A percentile compares a stretch with the other conserved stretches of the same genome.
Evolutionary conservation across 169 alveolate genomes (phyloP).

Genomic region (Miamiensis avidus): DNA sequence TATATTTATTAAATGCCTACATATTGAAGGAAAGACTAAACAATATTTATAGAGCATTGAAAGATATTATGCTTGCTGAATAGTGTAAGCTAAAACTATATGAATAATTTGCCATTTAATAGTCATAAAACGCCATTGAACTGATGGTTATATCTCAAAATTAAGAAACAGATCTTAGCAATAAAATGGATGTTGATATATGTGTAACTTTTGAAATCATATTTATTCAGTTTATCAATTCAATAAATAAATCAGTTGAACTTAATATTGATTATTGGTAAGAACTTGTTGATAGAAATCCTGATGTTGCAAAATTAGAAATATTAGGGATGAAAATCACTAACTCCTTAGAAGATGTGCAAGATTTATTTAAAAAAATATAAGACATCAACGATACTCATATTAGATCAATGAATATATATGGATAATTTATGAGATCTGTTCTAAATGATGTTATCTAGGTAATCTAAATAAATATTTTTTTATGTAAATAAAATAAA

Average conservation of each 20-base stretch:
- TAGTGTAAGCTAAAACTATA: not conserved
- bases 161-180: not conserved
- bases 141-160: not conserved
- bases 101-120: not conserved
- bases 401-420: not conserved
- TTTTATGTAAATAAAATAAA: no score
- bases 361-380: no score
- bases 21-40: not conserved
- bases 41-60: not conserved
- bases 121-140: not conserved
- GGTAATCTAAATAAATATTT: not conserved
- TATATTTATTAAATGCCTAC: not conserved
- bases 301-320: not conserved
- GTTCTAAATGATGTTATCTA: not conserved
- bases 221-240: no score
- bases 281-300: not conserved
- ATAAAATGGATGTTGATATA: not conserved
- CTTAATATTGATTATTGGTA: not conserved
- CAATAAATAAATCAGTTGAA: not conserved
- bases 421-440: not conserved
- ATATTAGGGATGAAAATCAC: not conserved
- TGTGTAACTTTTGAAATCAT: not conserved
- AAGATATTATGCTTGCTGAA: not conserved
- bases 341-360: not conserved
- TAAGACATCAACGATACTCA: not conserved